phyloP scores from a whole-genome alignment of 352 stramenopile genomes.

The Phytopythium boreale region DNA sequence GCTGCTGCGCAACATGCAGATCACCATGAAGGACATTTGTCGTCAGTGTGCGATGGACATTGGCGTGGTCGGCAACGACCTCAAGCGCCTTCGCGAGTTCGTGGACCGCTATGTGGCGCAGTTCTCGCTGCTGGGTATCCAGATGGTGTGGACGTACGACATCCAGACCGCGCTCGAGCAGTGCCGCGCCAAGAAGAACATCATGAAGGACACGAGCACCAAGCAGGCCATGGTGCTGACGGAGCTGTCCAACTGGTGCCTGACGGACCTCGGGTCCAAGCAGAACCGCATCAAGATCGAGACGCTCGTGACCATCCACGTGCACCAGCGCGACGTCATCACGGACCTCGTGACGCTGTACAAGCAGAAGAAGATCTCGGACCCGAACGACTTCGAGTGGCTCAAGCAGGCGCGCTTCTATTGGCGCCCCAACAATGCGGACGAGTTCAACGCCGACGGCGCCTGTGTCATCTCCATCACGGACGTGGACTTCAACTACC shows the following conservation, averaged over 20 bases:
- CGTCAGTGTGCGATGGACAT: constrained; percentile 93
- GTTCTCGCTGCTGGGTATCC: constrained; percentile 94
- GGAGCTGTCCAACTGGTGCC: constrained; percentile 95
- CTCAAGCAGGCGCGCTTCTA: constrained; percentile 99
- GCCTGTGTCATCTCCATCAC: constrained; percentile 97
- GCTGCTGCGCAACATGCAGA: constrained; percentile 93
- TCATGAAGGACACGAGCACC: constrained; percentile 96
- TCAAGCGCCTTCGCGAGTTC: constrained; percentile 92
- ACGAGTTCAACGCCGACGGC: constrained; percentile 94
- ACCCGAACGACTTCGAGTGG: constrained; percentile 99
- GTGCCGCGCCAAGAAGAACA: constrained; percentile 95
- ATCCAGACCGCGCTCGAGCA: constrained; percentile 94
- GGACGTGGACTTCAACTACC: constrained; percentile 98
- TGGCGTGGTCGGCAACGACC: constrained; percentile 86
- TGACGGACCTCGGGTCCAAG: constrained; percentile 95
- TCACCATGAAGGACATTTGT: constrained; percentile 98
- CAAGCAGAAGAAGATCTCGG: constrained; percentile 95
- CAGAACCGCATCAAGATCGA: constrained; percentile 98
- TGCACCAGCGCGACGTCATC: constrained; percentile 98
- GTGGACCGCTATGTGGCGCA: constrained; percentile 95
- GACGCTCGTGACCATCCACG: constrained; percentile 97
- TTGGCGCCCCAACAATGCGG: constrained; percentile 91
- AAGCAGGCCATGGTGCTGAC: constrained; percentile 93
- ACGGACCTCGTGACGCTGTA: constrained; percentile 92
- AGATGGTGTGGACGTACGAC: constrained; percentile 97